Percentiles rank a stretch among this genome's conserved stretches.
Evolutionary conservation across 805 yeast species (phyloP).

Genomic region (Grigorovia transvaalensis): DNA sequence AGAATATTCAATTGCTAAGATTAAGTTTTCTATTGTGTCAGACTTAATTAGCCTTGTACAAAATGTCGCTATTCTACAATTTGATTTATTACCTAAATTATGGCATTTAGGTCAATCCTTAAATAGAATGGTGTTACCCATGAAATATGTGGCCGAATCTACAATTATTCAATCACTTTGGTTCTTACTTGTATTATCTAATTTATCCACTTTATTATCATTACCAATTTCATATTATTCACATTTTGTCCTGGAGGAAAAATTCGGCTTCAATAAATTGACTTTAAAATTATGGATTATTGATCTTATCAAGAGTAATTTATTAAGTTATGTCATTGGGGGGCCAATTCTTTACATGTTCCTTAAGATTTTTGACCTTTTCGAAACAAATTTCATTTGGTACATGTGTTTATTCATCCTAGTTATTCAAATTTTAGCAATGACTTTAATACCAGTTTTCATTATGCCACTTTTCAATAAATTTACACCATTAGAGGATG

Average conservation of each 20-base stretch:
- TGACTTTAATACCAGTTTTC: conserved; percentile 71
- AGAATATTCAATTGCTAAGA: conserved; percentile 69
- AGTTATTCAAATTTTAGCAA: conserved; percentile 57
- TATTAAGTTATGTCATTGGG: conserved; percentile 49
- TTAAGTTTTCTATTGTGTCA: conserved; percentile 52
- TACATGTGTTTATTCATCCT: conserved; percentile 69
- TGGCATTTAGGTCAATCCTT: conserved; percentile 43
- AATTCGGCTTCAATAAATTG: conserved; percentile 84
- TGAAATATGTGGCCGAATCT: conserved; percentile 34
- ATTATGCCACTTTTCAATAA: conserved; percentile 92
- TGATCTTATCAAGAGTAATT: conserved; percentile 56
- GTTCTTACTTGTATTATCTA: conserved; percentile 43
- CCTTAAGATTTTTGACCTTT: conserved; percentile 69
- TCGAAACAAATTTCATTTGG: conserved; percentile 71
- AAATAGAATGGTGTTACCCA: conserved; percentile 21
- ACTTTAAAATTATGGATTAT: conserved; percentile 61
- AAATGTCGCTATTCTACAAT: conserved; percentile 48
- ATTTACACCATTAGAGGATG: conserved; percentile 80
- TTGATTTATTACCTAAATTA: conserved; percentile 52
- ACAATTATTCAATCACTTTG: conserved; percentile 63
- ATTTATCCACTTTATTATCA: conserved; percentile 41
- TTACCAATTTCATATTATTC: conserved; percentile 67
- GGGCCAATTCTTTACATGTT: conserved; percentile 66
- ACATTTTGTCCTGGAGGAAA: conserved; percentile 84
- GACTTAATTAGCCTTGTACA: conserved; percentile 42